Evolutionary conservation across 768 basidiomycete species (phyloP).

Genomic region (Trichaptum fuscoviolaceum): DNA sequence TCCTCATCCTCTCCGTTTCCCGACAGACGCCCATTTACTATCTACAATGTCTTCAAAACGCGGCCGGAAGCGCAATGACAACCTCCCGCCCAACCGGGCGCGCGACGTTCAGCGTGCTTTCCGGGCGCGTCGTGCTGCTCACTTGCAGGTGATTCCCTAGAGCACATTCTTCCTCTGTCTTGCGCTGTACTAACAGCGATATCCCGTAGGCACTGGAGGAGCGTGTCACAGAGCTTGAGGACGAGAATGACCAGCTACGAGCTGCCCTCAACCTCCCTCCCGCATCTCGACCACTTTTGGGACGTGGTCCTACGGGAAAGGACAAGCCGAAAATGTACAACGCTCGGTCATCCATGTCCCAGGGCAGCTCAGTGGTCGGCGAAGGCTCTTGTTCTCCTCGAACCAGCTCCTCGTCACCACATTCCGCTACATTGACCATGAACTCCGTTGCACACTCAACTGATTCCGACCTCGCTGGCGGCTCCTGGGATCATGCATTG

Average conservation of each 20-base stretch:
- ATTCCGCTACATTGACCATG: background rate
- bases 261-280: conserved; percentile 69
- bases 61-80: conserved; percentile 79
- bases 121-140: conserved; percentile 82
- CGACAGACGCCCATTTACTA: conserved; percentile 2
- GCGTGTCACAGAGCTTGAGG: conserved; percentile 77
- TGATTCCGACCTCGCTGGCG: background rate
- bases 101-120: conserved; percentile 88
- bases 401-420: conserved; percentile 3
- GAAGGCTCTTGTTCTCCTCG: background rate
- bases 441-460: background rate
- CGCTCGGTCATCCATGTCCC: background rate
- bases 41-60: conserved; percentile 79
- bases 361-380: background rate
- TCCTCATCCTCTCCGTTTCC: conserved; percentile 21
- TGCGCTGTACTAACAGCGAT: background rate
- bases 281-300: conserved; percentile 64
- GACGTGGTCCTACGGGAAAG: conserved; percentile 84
- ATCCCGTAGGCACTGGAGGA: conserved; percentile 68
- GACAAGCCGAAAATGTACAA: conserved; percentile 56
- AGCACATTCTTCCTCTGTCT: conserved; percentile 9
- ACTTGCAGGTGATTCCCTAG: conserved; percentile 57
- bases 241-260: conserved; percentile 73
- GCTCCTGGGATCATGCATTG: background rate
- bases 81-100: conserved; percentile 69